These are phyloP conservation scores for Amborella trichopoda DNA, from an alignment of 164 flowering plant genomes.

Conservation along the genomic window DNA sequence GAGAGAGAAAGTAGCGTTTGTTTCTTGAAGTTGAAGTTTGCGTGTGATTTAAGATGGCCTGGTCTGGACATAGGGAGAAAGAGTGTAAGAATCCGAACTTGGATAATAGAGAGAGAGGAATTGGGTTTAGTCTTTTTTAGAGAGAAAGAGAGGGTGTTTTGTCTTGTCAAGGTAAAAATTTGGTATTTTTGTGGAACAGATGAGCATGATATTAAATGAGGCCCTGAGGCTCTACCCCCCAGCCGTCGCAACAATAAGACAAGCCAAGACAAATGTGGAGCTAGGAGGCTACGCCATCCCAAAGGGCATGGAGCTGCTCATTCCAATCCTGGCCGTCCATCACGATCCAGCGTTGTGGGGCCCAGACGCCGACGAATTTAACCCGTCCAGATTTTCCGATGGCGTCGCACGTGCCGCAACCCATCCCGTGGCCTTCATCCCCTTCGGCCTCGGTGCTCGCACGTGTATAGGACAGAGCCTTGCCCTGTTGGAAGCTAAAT, in stretches of 20 bases:
- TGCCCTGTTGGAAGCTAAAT: slow-evolving; percentile 68
- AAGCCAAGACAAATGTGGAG: slow-evolving; percentile 61
- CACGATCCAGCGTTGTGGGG: slow-evolving; percentile 87
- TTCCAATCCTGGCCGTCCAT: slow-evolving; percentile 91
- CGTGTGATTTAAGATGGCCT: too few species aligned
- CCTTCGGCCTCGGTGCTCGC: slow-evolving; percentile 83
- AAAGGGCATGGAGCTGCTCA: slow-evolving; percentile 68
- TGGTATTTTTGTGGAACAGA: slow-evolving; percentile 50
- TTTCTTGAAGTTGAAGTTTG: too few species aligned
- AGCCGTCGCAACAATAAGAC: slow-evolving; percentile 65
- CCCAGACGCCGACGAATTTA: slow-evolving; percentile 66
- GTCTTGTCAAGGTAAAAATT: too few species aligned
- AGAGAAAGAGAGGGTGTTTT: too few species aligned
- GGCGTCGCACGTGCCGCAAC: slow-evolving; percentile 77
- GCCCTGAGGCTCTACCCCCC: slow-evolving; percentile 86
- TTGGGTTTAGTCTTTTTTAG: too few species aligned
- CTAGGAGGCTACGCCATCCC: slow-evolving; percentile 62
- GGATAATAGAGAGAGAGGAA: too few species aligned
- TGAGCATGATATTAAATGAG: slow-evolving; percentile 81
- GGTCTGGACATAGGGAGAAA: too few species aligned
- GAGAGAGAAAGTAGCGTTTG: too few species aligned
- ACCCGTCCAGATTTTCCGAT: slow-evolving; percentile 64
- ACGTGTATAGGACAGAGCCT: slow-evolving; percentile 85
- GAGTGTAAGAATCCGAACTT: too few species aligned
- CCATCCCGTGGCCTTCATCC: slow-evolving; percentile 83